A percentile compares a stretch with the other conserved stretches of the same genome.
These are phyloP conservation scores for Arthrobotrys musiformis DNA, from an alignment of 2,329 filamentous ascomycete species.

Conservation along the genomic window DNA sequence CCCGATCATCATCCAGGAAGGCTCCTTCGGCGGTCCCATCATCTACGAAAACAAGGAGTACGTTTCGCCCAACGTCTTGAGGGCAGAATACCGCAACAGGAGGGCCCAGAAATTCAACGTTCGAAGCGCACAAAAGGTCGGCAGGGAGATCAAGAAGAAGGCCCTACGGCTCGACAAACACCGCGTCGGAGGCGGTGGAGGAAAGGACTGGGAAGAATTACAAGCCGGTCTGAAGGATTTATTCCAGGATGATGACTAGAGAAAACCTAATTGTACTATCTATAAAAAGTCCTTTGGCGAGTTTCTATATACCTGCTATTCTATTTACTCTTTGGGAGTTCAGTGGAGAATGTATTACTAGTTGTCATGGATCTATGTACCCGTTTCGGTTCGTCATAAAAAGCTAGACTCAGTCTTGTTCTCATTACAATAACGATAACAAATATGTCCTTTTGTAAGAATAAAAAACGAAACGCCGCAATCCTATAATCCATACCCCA, in stretches of 20 bases:
- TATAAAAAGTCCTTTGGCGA: constrained; percentile 32
- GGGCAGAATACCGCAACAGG: constrained; percentile 79
- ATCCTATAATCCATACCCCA: neutral
- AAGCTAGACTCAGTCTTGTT: constrained; percentile 8
- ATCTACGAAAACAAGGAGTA: constrained; percentile 99
- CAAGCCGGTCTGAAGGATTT: constrained; percentile 48
- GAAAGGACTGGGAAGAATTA: constrained; percentile 60
- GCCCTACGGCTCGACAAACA: constrained; percentile 78
- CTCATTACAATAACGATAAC: neutral
- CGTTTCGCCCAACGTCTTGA: constrained; percentile 92
- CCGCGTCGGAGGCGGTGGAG: constrained; percentile 65
- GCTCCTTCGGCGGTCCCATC: constrained; percentile 92
- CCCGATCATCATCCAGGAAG: constrained; percentile 93
- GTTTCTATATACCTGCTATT: no score
- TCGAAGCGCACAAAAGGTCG: constrained; percentile 77
- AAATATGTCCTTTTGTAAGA: neutral
- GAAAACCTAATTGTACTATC: neutral
- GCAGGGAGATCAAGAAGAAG: constrained; percentile 78
- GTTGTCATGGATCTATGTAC: constrained; percentile 28
- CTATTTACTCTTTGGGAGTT: constrained; percentile 33
- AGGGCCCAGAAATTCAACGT: constrained; percentile 82
- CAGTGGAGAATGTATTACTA: constrained; percentile 50
- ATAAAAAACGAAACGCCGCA: neutral
- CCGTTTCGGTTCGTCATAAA: constrained; percentile 6
- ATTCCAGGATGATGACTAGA: constrained; percentile 43